Conservation (phyloP, 106 monocot genomes). For the Dendrobium chrysotoxum region DNA sequence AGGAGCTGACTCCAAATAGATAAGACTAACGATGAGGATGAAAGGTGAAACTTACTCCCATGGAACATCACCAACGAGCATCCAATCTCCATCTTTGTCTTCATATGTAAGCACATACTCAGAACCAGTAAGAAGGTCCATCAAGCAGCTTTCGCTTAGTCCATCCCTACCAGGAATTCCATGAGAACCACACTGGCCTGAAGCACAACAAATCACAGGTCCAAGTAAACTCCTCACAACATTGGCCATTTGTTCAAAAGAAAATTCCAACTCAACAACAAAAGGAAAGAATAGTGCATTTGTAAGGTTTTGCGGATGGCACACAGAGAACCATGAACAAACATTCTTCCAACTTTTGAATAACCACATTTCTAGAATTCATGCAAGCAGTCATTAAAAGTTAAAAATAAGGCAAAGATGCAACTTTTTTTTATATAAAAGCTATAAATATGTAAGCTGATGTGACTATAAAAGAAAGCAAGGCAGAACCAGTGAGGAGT, state of each 20-base stretch:
- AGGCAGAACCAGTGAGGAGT: not conserved
- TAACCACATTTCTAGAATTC: no score
- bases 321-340: no score
- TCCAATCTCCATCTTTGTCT: constrained; percentile 26
- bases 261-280: not conserved
- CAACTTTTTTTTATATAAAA: no score
- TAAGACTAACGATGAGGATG: not conserved
- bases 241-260: not conserved
- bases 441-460: no score
- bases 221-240: constrained; percentile 19
- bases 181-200: constrained; percentile 53
- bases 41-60: constrained; percentile 33
- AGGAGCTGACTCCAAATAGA: not conserved
- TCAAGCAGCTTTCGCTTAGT: constrained; percentile 35
- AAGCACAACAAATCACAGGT: constrained; percentile 11
- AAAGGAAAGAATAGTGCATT: no score
- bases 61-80: constrained; percentile 22
- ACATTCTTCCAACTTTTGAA: no score
- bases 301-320: no score
- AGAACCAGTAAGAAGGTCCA: constrained; percentile 44
- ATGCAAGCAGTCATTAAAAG: no score
- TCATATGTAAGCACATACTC: constrained; percentile 58
- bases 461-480: no score
- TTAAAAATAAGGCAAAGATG: no score
- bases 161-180: constrained; percentile 39